Percentiles rank a stretch among this genome's conserved stretches.
phyloP scores from a whole-genome alignment of 2,329 filamentous ascomycete species.

The Pochonia chlamydosporia region DNA sequence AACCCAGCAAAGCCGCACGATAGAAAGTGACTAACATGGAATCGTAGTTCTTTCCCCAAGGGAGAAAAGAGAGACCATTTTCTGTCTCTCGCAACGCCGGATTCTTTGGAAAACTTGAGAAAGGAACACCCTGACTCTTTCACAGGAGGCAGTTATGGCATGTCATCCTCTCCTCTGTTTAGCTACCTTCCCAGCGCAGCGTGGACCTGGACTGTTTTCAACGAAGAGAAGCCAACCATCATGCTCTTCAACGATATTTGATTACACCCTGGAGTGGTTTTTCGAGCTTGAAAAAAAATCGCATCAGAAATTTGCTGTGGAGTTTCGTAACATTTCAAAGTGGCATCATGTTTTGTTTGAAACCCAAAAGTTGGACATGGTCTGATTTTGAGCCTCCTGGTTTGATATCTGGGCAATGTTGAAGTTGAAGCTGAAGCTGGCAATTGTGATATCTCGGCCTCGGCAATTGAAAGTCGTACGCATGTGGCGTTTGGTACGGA shows the following conservation, averaged over 20 bases:
- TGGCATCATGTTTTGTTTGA: background rate
- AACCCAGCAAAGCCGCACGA: no score
- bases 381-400: background rate
- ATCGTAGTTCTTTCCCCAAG: constrained; percentile 22
- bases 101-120: constrained; percentile 43
- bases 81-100: constrained; percentile 49
- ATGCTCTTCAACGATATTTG: constrained; percentile 32
- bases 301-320: no score
- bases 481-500: background rate
- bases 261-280: background rate
- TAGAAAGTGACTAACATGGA: background rate
- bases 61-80: constrained; percentile 44
- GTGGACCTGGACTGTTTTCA: constrained; percentile 31
- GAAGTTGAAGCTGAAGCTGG: no score
- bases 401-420: no score
- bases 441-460: no score
- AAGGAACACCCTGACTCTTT: constrained; percentile 26
- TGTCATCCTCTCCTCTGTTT: constrained; percentile 24
- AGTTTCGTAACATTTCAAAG: no score
- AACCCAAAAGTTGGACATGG: background rate
- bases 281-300: no score
- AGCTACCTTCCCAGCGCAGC: constrained; percentile 30
- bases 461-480: no score
- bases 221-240: constrained; percentile 25
- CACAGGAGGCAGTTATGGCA: constrained; percentile 30